phyloP scores from a whole-genome alignment of 805 yeast genomes.

The Lachancea dasiensis region DNA sequence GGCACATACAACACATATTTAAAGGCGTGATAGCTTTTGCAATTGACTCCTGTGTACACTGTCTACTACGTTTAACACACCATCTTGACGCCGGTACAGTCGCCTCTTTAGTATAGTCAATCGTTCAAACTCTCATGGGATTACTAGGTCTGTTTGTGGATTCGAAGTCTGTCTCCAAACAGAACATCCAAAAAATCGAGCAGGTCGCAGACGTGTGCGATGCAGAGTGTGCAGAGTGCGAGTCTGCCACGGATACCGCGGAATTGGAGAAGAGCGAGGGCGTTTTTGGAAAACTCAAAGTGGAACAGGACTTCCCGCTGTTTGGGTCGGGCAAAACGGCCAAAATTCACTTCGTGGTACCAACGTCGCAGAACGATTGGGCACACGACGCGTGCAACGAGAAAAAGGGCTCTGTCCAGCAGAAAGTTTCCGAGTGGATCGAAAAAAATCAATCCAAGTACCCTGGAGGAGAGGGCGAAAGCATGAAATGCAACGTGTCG shows the following conservation, averaged over 20 bases:
- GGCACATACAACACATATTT: no score
- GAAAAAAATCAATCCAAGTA: slow-evolving; percentile 19
- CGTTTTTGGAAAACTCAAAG: slow-evolving; percentile 21
- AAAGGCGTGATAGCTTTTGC: no score
- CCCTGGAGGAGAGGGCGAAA: slow-evolving; percentile 30
- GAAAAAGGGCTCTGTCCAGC: slow-evolving; percentile 42
- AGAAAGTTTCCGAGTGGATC: slow-evolving; percentile 40
- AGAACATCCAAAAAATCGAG: slow-evolving; percentile 16
- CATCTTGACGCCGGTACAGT: not conserved
- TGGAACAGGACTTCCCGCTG: slow-evolving; percentile 38
- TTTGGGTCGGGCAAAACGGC: slow-evolving; percentile 70
- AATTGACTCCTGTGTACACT: no score
- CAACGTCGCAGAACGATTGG: slow-evolving; percentile 89
- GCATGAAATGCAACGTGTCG: slow-evolving; percentile 37
- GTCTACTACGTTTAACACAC: no score
- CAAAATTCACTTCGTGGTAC: slow-evolving; percentile 67
- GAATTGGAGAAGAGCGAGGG: slow-evolving; percentile 16
- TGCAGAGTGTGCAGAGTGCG: slow-evolving; percentile 10
- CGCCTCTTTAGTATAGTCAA: not conserved
- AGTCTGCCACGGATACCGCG: slow-evolving; percentile 2
- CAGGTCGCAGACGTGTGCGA: slow-evolving; percentile 20
- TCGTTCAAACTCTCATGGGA: slow-evolving; percentile 6
- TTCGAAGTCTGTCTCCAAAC: slow-evolving; percentile 5
- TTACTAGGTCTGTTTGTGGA: slow-evolving; percentile 9
- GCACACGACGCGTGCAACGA: slow-evolving; percentile 54